These are phyloP conservation scores for Plantago elongata DNA, from an alignment of 257 asterid genomes.

Conservation along the genomic window DNA sequence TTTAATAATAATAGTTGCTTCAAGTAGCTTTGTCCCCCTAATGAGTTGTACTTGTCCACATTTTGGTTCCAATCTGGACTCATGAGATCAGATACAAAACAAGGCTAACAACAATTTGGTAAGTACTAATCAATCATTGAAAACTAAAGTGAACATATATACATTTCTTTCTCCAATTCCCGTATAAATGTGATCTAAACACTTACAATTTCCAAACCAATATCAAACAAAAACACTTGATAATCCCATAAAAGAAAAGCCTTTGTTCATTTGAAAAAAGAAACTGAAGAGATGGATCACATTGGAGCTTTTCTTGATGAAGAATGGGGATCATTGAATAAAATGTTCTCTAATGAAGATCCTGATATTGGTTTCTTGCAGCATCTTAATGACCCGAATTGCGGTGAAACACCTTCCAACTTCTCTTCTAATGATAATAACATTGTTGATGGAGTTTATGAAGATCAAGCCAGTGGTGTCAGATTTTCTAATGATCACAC, in stretches of 20 bases:
- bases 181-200: conserved; percentile 40
- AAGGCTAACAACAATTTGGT: conserved; percentile 1
- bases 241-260: not conserved
- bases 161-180: conserved; percentile 19
- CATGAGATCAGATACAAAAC: conserved; percentile 3
- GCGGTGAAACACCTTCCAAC: not conserved
- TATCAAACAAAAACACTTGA: not conserved
- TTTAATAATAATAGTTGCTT: too few species aligned
- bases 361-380: conserved; percentile 27
- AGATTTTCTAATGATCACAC: conserved; percentile 41
- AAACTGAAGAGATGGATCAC: conserved; percentile 39
- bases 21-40: not conserved
- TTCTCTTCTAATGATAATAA: conserved; percentile 1
- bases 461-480: conserved; percentile 6
- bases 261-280: not conserved
- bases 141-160: not conserved
- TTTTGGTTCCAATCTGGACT: not conserved
- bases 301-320: conserved; percentile 57
- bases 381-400: conserved; percentile 13
- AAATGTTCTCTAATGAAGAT: conserved; percentile 47
- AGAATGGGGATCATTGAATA: conserved; percentile 65
- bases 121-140: not conserved
- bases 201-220: conserved; percentile 30
- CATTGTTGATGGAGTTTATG: conserved; percentile 14
- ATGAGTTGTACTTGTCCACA: conserved; percentile 1